A percentile compares a stretch with the other conserved stretches of the same genome.
These are phyloP conservation scores for Myriosclerotinia curreyana DNA, from an alignment of 2,329 filamentous ascomycete genomes.

Conservation along the genomic window DNA sequence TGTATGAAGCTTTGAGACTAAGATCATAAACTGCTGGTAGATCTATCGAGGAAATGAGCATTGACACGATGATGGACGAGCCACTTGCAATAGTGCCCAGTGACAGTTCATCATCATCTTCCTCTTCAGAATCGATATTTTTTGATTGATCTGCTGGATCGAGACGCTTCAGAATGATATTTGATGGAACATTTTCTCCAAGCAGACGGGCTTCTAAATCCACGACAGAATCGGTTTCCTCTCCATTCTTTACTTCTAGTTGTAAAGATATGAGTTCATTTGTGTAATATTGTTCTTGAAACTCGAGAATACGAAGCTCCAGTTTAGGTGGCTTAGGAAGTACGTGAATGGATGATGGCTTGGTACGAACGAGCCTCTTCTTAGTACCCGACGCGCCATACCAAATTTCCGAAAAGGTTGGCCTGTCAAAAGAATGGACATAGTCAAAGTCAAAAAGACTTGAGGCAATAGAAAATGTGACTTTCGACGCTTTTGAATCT, in stretches of 20 bases:
- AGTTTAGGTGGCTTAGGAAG: constrained; percentile 90
- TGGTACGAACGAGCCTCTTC: constrained; percentile 48
- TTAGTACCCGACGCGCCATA: constrained; percentile 46
- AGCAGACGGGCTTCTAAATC: constrained; percentile 67
- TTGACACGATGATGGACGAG: constrained; percentile 44
- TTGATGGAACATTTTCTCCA: constrained; percentile 52
- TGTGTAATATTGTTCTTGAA: constrained; percentile 74
- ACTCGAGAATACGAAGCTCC: constrained; percentile 63
- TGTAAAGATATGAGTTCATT: constrained; percentile 70
- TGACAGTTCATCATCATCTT: constrained; percentile 24
- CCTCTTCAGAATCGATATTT: neutral
- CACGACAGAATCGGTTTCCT: constrained; percentile 73
- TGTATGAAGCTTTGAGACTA: constrained; percentile 71
- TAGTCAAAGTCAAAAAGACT: constrained; percentile 67
- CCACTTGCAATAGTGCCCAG: constrained; percentile 46
- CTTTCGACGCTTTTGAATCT: constrained; percentile 64
- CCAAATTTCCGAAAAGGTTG: constrained; percentile 49
- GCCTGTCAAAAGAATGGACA: constrained; percentile 52
- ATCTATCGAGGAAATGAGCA: constrained; percentile 51
- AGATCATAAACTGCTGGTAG: constrained; percentile 61
- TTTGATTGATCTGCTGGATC: neutral
- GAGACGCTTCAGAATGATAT: constrained; percentile 42
- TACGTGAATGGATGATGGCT: constrained; percentile 62
- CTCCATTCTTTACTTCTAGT: constrained; percentile 74
- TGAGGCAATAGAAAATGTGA: constrained; percentile 60